phyloP scores from a whole-genome alignment of 371 early-diverging fungal genomes.

The Syncephalastrum contaminatum region DNA sequence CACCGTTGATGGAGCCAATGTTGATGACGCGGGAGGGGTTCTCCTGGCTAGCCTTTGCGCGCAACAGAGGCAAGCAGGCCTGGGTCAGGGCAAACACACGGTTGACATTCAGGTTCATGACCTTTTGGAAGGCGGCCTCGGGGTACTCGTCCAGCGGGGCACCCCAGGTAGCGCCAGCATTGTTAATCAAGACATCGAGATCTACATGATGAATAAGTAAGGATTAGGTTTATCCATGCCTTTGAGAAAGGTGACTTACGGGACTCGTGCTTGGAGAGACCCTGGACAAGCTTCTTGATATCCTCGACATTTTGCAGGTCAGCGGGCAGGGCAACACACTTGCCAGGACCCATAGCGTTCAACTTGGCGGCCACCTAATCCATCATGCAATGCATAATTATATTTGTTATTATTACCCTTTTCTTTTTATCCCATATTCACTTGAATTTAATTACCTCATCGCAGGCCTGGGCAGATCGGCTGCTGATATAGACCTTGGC shows the following conservation, averaged over 20 bases:
- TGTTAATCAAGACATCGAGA: slow-evolving; percentile 85
- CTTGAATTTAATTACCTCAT: slow-evolving; percentile 34
- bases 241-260: slow-evolving; percentile 29
- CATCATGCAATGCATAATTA: no score
- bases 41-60: slow-evolving; percentile 57
- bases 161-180: slow-evolving; percentile 84
- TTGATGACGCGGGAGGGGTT: slow-evolving; percentile 66
- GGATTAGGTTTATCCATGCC: not conserved
- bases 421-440: not conserved
- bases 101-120: slow-evolving; percentile 89
- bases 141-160: slow-evolving; percentile 63
- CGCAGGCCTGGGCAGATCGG: slow-evolving; percentile 63
- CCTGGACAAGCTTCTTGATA: slow-evolving; percentile 56
- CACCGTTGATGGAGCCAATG: slow-evolving; percentile 76
- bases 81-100: slow-evolving; percentile 82
- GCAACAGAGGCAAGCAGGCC: slow-evolving; percentile 76
- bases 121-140: slow-evolving; percentile 71
- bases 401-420: no score
- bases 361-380: slow-evolving; percentile 53
- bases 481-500: slow-evolving; percentile 77
- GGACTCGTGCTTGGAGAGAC: slow-evolving; percentile 59
- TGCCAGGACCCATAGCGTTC: slow-evolving; percentile 63
- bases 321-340: slow-evolving; percentile 74
- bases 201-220: slow-evolving; percentile 30
- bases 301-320: slow-evolving; percentile 73